Base-by-base conservation (phyloP, 2,329 filamentous ascomycete genomes). In the Grosmannia huntii region DNA sequence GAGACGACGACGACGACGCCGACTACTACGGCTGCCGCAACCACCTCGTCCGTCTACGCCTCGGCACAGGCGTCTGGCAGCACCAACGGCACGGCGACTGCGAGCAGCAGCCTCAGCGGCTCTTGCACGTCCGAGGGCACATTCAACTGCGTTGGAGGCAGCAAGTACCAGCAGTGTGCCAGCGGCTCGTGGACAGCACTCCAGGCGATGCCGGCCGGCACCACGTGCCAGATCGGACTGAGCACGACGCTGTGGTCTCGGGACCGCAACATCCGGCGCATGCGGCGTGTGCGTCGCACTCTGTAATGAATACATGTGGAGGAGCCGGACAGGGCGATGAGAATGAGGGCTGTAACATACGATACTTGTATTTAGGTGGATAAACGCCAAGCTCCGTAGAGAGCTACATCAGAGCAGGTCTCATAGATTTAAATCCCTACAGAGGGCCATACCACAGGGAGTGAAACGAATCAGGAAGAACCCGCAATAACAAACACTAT, bases 121-220 rank as follows among this genome's bases (percentile, higher is more conserved):
- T 55, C 73, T 48, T 80, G 78, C 72, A 68, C 67, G 48, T 53
- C 66, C 16, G 77, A 80, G 64, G 78, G 78, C 60, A 59, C 64
- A 16, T 80, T 76, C 73, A 75, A 77, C 69, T 81, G 78, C 64
- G 68, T 78, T 53, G 68, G 75, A 59, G 68, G 69, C 28, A 66
- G 60, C 21, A 66, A 70, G 41, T 81, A 77, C 72, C 77, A 80
- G 69, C 76, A 76, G 62, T 81, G 78, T 62, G 77, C 76, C 14
- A 73, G 68, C 57, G 77, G 78, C 21, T 41, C 66, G 21, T 81
- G 78, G 78, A 71, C 75, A 4, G 58, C 61, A 1, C 54, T 68
- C 57, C 70, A 74, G 65, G 58, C 68, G 11, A 69, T 81, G 67
- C 71, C 77, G 1, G 60, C 67, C 1, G 78, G 78, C 57, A 79